phyloP scores from a whole-genome alignment of 495 filamentous ascomycete species.

The Tuber indicum region DNA sequence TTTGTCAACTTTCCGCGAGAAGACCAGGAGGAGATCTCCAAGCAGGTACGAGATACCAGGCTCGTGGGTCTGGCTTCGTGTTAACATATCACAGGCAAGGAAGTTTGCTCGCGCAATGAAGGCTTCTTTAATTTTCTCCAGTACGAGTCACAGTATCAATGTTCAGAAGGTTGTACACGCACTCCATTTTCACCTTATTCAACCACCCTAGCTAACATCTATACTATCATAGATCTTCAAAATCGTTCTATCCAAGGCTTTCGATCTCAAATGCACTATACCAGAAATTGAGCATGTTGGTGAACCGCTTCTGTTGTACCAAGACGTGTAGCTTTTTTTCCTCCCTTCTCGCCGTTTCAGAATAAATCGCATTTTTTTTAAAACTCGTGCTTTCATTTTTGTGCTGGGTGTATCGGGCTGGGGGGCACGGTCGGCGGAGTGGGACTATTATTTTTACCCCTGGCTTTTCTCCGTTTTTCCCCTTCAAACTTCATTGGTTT shows the following conservation, averaged over 20 bases:
- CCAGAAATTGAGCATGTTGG: slow-evolving; percentile 97
- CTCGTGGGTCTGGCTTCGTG: slow-evolving; percentile 44
- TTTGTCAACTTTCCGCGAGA: slow-evolving; percentile 97
- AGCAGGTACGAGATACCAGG: slow-evolving; percentile 49
- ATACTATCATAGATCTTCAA: slow-evolving; percentile 76
- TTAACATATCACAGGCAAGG: slow-evolving; percentile 59
- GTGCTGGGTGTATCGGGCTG: neutral
- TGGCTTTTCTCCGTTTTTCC: neutral
- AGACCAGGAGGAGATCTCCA: slow-evolving; percentile 96
- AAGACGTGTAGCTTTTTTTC: slow-evolving; percentile 53
- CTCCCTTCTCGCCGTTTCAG: neutral
- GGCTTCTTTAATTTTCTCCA: slow-evolving; percentile 93
- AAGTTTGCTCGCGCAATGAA: slow-evolving; percentile 98
- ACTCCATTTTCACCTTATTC: neutral
- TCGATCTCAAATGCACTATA: slow-evolving; percentile 97
- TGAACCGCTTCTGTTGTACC: slow-evolving; percentile 92
- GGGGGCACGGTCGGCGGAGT: neutral
- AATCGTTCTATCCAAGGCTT: slow-evolving; percentile 96
- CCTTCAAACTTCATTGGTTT: neutral
- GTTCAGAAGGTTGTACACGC: slow-evolving; percentile 76
- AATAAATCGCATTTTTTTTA: slow-evolving; percentile 1
- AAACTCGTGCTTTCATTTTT: neutral
- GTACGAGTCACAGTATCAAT: slow-evolving; percentile 97
- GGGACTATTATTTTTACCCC: neutral
- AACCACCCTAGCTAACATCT: neutral